Evolutionary conservation across 148 eudicot species (phyloP).

Genomic region (Limonium bicolor): DNA sequence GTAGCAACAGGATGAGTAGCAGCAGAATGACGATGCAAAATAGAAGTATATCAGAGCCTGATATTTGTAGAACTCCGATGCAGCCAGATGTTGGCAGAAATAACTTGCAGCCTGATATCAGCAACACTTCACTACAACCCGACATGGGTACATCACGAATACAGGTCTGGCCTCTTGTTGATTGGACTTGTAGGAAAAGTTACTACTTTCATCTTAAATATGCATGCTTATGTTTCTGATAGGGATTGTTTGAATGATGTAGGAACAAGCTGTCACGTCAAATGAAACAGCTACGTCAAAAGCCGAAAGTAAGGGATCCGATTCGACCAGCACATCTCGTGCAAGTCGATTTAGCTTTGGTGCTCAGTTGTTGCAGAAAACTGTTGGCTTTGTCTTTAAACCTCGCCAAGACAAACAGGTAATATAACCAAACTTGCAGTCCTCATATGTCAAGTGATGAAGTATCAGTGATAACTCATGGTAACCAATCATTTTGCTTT

Average conservation of each 20-base stretch:
- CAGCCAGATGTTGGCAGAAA: conserved; percentile 27
- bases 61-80: conserved; percentile 58
- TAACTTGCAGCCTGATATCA: too few relatives aligned
- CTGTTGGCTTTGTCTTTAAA: conserved; percentile 56
- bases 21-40: conserved; percentile 42
- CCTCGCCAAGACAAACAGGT: conserved; percentile 70
- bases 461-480: too few relatives aligned
- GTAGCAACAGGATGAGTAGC: conserved; percentile 23
- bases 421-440: conserved; percentile 5
- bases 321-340: conserved; percentile 29
- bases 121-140: too few relatives aligned
- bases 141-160: conserved; percentile 56
- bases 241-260: conserved; percentile 4
- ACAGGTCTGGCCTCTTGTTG: conserved; percentile 3
- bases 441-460: too few relatives aligned
- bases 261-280: conserved; percentile 40
- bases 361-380: conserved; percentile 68
- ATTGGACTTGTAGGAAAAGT: too few relatives aligned
- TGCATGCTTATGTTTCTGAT: not conserved
- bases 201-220: not conserved
- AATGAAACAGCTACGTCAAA: conserved; percentile 40
- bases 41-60: conserved; percentile 85
- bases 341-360: conserved; percentile 61
- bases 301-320: conserved; percentile 39
- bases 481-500: too few relatives aligned